These are phyloP conservation scores for Sextonia rubra DNA, from an alignment of 164 flowering plant genomes.

Conservation along the genomic window DNA sequence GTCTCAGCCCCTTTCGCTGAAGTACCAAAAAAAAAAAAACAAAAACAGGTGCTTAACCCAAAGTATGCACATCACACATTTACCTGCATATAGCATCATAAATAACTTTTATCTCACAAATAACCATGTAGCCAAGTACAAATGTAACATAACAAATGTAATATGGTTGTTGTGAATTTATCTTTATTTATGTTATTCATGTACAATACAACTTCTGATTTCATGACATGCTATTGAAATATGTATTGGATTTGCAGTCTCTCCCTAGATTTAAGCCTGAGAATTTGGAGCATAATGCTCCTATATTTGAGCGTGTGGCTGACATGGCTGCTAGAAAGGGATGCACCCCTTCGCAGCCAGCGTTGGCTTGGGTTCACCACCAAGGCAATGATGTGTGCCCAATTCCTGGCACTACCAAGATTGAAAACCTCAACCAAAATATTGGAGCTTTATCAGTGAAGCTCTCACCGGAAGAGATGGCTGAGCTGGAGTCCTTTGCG, in stretches of 20 bases:
- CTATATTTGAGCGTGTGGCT: constrained; percentile 23
- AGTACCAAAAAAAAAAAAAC: too few relatives aligned
- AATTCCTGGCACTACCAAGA: constrained; percentile 50
- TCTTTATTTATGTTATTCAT: not conserved
- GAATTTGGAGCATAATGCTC: constrained; percentile 31
- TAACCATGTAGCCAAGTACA: too few relatives aligned
- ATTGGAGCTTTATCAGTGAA: constrained; percentile 39
- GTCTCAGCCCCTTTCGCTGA: too few relatives aligned
- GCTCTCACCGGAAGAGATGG: constrained; percentile 34
- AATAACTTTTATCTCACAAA: too few relatives aligned
- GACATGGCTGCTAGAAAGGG: constrained; percentile 31
- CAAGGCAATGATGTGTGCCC: constrained; percentile 37
- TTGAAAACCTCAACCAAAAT: constrained; percentile 40
- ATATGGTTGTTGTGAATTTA: not conserved
- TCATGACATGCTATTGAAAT: not conserved
- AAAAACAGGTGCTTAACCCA: not conserved
- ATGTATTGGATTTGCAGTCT: constrained; percentile 13
- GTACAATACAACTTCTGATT: not conserved
- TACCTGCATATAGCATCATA: too few relatives aligned
- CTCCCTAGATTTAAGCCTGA: constrained; percentile 31
- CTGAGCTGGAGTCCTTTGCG: constrained; percentile 32
- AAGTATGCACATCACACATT: not conserved
- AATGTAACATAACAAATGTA: too few relatives aligned
- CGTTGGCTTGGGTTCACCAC: constrained; percentile 42
- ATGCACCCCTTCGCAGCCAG: constrained; percentile 36